Percentiles rank a stretch among this genome's conserved stretches.
Evolutionary conservation across 2,329 filamentous ascomycete genomes (phyloP).

Genomic region (Fusarium nelsonii): DNA sequence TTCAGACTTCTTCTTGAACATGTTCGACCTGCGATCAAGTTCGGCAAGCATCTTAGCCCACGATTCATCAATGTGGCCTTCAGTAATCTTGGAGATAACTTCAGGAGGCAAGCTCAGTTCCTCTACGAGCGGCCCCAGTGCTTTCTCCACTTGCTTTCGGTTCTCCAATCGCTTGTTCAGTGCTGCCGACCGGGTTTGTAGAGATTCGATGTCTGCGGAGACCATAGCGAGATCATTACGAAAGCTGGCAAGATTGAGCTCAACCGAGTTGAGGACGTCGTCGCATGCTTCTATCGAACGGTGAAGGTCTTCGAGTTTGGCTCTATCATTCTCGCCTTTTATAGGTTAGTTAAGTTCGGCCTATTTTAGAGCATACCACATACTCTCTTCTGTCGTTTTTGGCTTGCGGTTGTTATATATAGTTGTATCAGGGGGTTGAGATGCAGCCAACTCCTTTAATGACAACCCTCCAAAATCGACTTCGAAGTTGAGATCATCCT

Average conservation of each 20-base stretch:
- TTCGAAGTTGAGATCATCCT: conserved; percentile 70
- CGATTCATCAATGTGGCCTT: conserved; percentile 88
- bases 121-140: conserved; percentile 88
- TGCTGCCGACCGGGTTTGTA: conserved; percentile 87
- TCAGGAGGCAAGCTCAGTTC: conserved; percentile 89
- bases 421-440: conserved; percentile 44
- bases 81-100: conserved; percentile 85
- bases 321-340: conserved; percentile 80
- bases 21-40: conserved; percentile 80
- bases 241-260: conserved; percentile 91
- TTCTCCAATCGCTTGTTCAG: conserved; percentile 90
- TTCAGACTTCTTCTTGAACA: conserved; percentile 75
- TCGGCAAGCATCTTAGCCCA: conserved; percentile 89
- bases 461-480: conserved; percentile 85
- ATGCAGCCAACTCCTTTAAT: conserved; percentile 75
- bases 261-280: conserved; percentile 91
- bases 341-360: not conserved
- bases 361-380: conserved; percentile 45
- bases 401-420: conserved; percentile 57
- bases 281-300: conserved; percentile 91
- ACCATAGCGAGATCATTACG: conserved; percentile 92
- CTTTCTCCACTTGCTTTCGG: conserved; percentile 87
- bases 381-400: conserved; percentile 80
- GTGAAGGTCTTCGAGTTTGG: conserved; percentile 91
- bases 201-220: conserved; percentile 92